Conservation (phyloP, 2,329 filamentous ascomycete genomes). For the Reticulascus tulasneorum region DNA sequence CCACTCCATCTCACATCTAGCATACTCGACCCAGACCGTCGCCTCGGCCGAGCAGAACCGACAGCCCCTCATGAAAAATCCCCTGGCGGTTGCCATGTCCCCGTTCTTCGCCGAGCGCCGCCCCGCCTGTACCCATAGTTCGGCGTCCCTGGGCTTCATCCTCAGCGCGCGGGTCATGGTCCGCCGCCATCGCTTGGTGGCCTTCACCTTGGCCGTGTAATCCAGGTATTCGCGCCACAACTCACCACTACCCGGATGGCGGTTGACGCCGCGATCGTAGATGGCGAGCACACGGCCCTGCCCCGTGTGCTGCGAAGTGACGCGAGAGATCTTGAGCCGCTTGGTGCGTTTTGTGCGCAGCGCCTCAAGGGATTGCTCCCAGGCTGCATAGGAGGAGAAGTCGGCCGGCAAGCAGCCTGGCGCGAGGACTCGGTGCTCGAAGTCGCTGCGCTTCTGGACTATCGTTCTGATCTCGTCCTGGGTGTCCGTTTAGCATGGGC, state of each 20-base stretch:
- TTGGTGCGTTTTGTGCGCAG: constrained; percentile 80
- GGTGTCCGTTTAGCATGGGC: constrained; percentile 3
- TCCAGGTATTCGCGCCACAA: constrained; percentile 90
- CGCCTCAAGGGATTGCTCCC: constrained; percentile 66
- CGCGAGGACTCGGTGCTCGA: constrained; percentile 85
- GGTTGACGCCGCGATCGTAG: constrained; percentile 78
- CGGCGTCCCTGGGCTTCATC: constrained; percentile 77
- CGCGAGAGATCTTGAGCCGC: constrained; percentile 69
- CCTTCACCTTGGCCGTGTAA: constrained; percentile 68
- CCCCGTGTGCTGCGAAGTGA: constrained; percentile 63
- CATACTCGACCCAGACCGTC: constrained; percentile 83
- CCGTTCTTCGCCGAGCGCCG: constrained; percentile 72
- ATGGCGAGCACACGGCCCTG: constrained; percentile 85
- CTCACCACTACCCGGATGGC: constrained; percentile 74
- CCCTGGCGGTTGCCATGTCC: constrained; percentile 82
- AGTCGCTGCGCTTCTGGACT: constrained; percentile 84
- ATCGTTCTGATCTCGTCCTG: constrained; percentile 88
- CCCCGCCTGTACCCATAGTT: constrained; percentile 84
- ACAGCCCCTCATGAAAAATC: constrained; percentile 82
- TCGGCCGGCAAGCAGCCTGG: constrained; percentile 73
- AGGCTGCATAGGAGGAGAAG: constrained; percentile 77
- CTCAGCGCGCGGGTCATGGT: constrained; percentile 68
- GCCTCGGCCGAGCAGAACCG: constrained; percentile 78
- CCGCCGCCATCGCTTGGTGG: constrained; percentile 61
- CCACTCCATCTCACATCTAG: constrained; percentile 89